Conservation (phyloP, 1,139 yeast species). For the Yamadazyma sp. region DNA sequence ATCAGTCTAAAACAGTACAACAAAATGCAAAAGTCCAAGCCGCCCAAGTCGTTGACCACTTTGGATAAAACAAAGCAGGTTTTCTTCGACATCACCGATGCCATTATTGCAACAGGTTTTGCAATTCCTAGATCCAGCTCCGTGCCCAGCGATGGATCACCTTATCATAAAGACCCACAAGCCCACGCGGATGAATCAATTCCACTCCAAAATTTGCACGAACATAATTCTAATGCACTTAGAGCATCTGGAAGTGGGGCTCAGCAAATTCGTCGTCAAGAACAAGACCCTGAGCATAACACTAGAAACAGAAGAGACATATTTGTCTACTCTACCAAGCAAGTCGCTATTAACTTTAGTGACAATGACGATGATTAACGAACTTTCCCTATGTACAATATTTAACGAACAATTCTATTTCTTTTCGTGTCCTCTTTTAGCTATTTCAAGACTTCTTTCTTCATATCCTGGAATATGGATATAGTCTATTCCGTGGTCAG, state of each 20-base stretch:
- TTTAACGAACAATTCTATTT: conserved; percentile 17
- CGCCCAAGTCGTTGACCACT: conserved; percentile 11
- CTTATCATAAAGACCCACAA: background rate
- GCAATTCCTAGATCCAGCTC: conserved; percentile 59
- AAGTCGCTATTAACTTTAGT: conserved; percentile 44
- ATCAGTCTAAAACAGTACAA: background rate
- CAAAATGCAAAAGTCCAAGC: conserved; percentile 3
- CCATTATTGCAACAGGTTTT: conserved; percentile 57
- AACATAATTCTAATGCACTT: conserved; percentile 8
- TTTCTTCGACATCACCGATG: conserved; percentile 50
- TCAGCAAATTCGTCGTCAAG: background rate
- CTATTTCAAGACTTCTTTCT: conserved; percentile 68
- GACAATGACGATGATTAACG: conserved; percentile 15
- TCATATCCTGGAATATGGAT: conserved; percentile 84
- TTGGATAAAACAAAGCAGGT: conserved; percentile 34
- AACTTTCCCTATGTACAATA: background rate
- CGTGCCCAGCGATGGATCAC: conserved; percentile 21
- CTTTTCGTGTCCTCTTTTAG: conserved; percentile 67
- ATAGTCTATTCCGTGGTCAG: conserved; percentile 62
- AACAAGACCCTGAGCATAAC: conserved; percentile 6
- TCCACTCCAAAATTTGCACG: conserved; percentile 7
- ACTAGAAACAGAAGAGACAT: conserved; percentile 39
- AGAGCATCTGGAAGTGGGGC: background rate
- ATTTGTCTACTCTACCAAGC: conserved; percentile 57
- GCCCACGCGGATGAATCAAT: background rate